Evolutionary conservation across 1,139 yeast genomes (phyloP).

Genomic region (Trichomonascaceae sp.): DNA sequence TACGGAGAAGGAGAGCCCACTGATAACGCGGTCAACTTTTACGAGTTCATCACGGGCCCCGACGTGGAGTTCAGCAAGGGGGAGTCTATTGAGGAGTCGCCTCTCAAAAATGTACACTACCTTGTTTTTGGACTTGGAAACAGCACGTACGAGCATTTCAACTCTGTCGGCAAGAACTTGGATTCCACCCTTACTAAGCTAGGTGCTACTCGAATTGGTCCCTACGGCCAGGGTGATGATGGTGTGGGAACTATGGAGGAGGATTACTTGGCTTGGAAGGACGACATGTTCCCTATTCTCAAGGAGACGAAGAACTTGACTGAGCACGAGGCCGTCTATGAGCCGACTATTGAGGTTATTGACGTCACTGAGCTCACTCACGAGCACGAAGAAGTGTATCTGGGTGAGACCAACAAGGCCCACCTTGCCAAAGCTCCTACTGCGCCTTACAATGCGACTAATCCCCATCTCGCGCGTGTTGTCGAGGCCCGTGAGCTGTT

Average conservation of each 20-base stretch:
- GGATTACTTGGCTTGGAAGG: constrained; percentile 91
- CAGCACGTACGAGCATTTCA: constrained; percentile 83
- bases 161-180: constrained; percentile 63
- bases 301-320: constrained; percentile 53
- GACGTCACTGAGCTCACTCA: constrained; percentile 23
- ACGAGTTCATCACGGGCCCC: constrained; percentile 27
- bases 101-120: constrained; percentile 50
- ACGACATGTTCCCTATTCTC: constrained; percentile 51
- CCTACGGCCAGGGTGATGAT: constrained; percentile 84
- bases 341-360: constrained; percentile 50
- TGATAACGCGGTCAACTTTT: constrained; percentile 74
- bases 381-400: constrained; percentile 39
- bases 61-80: constrained; percentile 25
- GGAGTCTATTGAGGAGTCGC: constrained; percentile 39
- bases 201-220: constrained; percentile 63
- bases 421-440: constrained; percentile 38
- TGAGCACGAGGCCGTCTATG: constrained; percentile 66
- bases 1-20: constrained; percentile 99
- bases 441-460: constrained; percentile 75
- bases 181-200: constrained; percentile 38
- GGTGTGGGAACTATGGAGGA: constrained; percentile 93
- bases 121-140: constrained; percentile 87
- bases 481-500: constrained; percentile 55
- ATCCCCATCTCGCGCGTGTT: constrained; percentile 75
- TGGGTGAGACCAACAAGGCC: constrained; percentile 73